Percentiles rank a stretch among this genome's conserved stretches.
These are phyloP conservation scores for Paecilomyces variotii DNA, from an alignment of 2,329 filamentous ascomycete genomes.

Conservation along the genomic window DNA sequence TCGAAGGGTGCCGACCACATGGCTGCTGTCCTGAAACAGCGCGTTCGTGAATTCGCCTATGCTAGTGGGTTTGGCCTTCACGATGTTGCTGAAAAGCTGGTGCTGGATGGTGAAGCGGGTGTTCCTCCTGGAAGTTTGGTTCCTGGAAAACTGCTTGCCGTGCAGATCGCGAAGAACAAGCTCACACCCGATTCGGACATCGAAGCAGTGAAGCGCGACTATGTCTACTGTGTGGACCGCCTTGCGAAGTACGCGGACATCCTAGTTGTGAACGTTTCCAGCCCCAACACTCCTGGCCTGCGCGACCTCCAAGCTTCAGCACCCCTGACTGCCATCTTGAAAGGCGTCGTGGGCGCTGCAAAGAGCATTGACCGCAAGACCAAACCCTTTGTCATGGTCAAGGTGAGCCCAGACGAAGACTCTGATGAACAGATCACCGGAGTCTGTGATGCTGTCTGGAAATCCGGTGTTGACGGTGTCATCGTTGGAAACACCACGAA, in stretches of 20 bases:
- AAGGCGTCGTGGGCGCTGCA: constrained; percentile 74
- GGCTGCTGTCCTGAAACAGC: constrained; percentile 66
- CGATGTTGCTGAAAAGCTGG: constrained; percentile 57
- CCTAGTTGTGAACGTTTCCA: constrained; percentile 95
- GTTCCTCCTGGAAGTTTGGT: constrained; percentile 77
- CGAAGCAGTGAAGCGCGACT: constrained; percentile 67
- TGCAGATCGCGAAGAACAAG: constrained; percentile 98
- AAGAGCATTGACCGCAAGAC: constrained; percentile 58
- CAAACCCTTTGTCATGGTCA: constrained; percentile 87
- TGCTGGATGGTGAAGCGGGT: constrained; percentile 66
- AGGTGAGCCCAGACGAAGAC: constrained; percentile 94
- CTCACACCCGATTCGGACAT: constrained; percentile 77
- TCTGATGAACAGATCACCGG: constrained; percentile 74
- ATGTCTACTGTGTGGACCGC: constrained; percentile 79
- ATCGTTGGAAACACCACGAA: constrained; percentile 98
- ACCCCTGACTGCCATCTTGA: constrained; percentile 71
- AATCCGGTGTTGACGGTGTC: constrained; percentile 82
- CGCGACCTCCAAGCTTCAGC: constrained; percentile 77
- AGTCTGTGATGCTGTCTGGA: constrained; percentile 77
- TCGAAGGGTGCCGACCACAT: constrained; percentile 83
- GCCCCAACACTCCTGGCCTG: constrained; percentile 88
- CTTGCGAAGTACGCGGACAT: constrained; percentile 87
- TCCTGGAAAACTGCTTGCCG: constrained; percentile 68
- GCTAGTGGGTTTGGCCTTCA: constrained; percentile 57
- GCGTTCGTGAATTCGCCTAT: constrained; percentile 70